Percentiles rank a stretch among this genome's conserved stretches.
phyloP scores from a whole-genome alignment of 2,329 filamentous ascomycete genomes.

The Ilyonectria robusta region DNA sequence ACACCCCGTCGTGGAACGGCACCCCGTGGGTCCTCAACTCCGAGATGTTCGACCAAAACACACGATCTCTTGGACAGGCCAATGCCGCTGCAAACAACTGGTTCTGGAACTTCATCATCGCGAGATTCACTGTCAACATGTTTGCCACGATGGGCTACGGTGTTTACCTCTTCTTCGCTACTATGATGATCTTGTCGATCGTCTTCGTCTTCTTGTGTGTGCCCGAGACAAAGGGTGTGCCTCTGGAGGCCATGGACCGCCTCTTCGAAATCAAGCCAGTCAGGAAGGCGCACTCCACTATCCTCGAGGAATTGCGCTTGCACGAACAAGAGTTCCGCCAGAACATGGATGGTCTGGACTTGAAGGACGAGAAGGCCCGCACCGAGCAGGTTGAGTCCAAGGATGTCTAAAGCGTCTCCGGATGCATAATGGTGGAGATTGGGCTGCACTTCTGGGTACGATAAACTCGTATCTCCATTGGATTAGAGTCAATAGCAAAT shows the following conservation, averaged over 20 bases:
- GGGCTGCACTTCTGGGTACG: neutral
- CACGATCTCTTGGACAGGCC: too few species aligned
- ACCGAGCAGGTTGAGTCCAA: slow-evolving; percentile 47
- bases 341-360: slow-evolving; percentile 44
- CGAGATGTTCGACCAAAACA: too few species aligned
- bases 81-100: too few species aligned
- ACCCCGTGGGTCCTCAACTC: too few species aligned
- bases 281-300: slow-evolving; percentile 57
- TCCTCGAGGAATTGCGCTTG: slow-evolving; percentile 60
- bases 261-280: slow-evolving; percentile 68
- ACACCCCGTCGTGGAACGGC: slow-evolving; percentile 67
- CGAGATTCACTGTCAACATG: too few species aligned
- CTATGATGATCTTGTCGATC: slow-evolving; percentile 69
- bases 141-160: too few species aligned
- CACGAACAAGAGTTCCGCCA: slow-evolving; percentile 55
- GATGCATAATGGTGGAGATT: too few species aligned
- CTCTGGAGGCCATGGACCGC: slow-evolving; percentile 75
- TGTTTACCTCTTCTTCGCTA: too few species aligned
- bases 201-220: slow-evolving; percentile 74
- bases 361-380: slow-evolving; percentile 48
- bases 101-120: too few species aligned
- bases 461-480: neutral
- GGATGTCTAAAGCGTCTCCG: neutral
- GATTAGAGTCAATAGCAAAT: neutral
- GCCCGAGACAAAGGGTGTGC: slow-evolving; percentile 77